Evolutionary conservation across 148 eudicot species (phyloP), one percentile per base, ranked within the genome.

Genomic region (Cornus florida): DNA sequence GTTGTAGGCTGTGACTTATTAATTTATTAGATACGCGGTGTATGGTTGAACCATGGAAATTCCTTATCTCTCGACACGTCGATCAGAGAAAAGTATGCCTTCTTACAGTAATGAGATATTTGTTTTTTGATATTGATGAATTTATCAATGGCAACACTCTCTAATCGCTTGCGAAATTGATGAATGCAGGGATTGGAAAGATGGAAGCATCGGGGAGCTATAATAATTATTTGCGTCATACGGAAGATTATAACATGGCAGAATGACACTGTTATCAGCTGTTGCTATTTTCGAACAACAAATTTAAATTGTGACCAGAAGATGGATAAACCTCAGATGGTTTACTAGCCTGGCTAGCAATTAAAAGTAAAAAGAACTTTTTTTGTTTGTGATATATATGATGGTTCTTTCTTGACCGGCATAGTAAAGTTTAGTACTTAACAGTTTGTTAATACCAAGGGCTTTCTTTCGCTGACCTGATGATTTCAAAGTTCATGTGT

Each of bases 201-300:
- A 89, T 92, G 88, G 93, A 92, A 85, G 82, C 83, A 7, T 88
- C 92, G 0, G 90, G 88, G 24, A 87, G 76, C 80, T 92, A 89
- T 73, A 81, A 79, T 72, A 69, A 83, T 16, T 92, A 87, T 60
- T 77, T 85, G 85, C 84, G 86, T 56, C 71, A 35, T 35, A 35
- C 84, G 19, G 96, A 92, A 16, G 92, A 92, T 75, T 90, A 88
- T 84, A 86, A 81, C 86, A 83, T 89, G 94, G 71, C 87, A 70
- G 89, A 86, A 75, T 90, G 87, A 90, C 53, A 43, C 69, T 41
- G 13, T 35, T 71, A 53, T 20, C 67, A 5, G 31, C 59, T 48
- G 14, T 78, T 69, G 50, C 33, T 60, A 48, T 62, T 70, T 23
- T 57, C 71, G 70, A 11, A 11, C 77, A 35, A 79, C 46, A 67